phyloP scores from a whole-genome alignment of 352 stramenopile genomes.

The Pythium brassicae region DNA sequence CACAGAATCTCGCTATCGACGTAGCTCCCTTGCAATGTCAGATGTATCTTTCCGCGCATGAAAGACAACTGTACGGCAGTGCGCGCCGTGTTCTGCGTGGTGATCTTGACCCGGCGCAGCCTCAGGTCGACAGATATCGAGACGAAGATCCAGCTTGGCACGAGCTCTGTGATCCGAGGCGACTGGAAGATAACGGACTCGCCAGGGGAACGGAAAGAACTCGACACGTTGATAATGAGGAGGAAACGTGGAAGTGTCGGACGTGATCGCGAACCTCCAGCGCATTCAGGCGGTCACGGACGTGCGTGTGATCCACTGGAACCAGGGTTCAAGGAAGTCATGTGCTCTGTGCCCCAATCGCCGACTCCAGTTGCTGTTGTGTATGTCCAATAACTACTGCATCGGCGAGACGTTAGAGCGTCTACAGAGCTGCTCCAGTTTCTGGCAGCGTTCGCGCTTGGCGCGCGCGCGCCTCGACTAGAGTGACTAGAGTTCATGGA shows the following conservation, averaged over 20 bases:
- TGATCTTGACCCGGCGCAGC: slow-evolving; percentile 56
- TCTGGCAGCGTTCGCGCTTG: slow-evolving; percentile 66
- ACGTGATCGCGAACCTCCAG: slow-evolving; percentile 87
- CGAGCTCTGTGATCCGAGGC: slow-evolving; percentile 43
- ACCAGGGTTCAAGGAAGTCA: slow-evolving; percentile 88
- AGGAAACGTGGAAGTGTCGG: slow-evolving; percentile 79
- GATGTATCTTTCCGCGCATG: slow-evolving; percentile 14
- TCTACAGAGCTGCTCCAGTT: slow-evolving; percentile 63
- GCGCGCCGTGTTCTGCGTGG: slow-evolving; percentile 16
- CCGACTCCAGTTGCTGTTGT: slow-evolving; percentile 63
- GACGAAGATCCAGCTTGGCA: slow-evolving; percentile 49
- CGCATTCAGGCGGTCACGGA: slow-evolving; percentile 70
- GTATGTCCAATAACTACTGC: slow-evolving; percentile 85
- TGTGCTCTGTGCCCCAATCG: slow-evolving; percentile 68
- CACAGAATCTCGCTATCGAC: slow-evolving; percentile 35
- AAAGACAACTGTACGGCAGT: slow-evolving; percentile 43
- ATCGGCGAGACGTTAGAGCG: slow-evolving; percentile 80
- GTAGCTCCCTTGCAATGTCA: slow-evolving; percentile 23
- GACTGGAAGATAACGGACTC: slow-evolving; percentile 59
- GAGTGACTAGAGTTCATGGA: slow-evolving; percentile 92
- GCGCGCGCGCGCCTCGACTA: slow-evolving; percentile 86
- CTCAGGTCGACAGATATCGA: slow-evolving; percentile 24
- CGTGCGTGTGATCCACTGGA: slow-evolving; percentile 88
- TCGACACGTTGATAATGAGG: slow-evolving; percentile 63
- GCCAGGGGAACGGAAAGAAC: slow-evolving; percentile 41